Percentiles rank a stretch among this genome's conserved stretches.
Evolutionary conservation across 805 yeast species (phyloP).

Genomic region (Tetrapisispora namnaoensis): DNA sequence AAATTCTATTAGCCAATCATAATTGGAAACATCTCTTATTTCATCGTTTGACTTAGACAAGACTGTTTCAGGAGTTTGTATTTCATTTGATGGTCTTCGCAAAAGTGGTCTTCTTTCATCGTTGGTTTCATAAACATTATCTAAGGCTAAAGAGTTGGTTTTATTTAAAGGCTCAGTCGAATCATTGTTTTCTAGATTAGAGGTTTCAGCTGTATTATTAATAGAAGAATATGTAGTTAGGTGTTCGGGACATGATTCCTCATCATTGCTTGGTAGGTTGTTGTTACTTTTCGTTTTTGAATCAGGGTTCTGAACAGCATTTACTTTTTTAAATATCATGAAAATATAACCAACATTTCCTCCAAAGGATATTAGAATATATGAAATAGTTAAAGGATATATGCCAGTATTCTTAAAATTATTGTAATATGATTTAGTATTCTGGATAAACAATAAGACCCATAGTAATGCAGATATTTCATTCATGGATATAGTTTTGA

Average conservation of each 20-base stretch:
- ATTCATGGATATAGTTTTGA: conserved; percentile 46
- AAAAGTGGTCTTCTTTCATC: conserved; percentile 31
- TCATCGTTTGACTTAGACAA: not conserved
- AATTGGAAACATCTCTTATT: conserved; percentile 32
- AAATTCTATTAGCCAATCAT: conserved; percentile 78
- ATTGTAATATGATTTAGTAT: conserved; percentile 38
- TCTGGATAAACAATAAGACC: conserved; percentile 42
- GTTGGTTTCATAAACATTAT: not conserved
- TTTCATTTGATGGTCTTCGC: not conserved
- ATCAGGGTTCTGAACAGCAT: not conserved
- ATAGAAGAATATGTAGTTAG: not conserved
- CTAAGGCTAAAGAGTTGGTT: not conserved
- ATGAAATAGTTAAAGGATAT: conserved; percentile 31
- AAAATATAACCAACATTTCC: conserved; percentile 1
- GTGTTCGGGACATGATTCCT: not conserved
- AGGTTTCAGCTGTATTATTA: not conserved
- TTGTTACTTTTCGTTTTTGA: not conserved
- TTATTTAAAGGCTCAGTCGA: not conserved
- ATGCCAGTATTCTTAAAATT: conserved; percentile 42
- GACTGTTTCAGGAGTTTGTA: not conserved
- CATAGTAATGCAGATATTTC: conserved; percentile 51
- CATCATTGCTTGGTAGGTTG: not conserved
- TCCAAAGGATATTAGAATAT: not conserved
- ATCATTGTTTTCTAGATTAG: not conserved
- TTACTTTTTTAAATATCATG: conserved; percentile 1